Evolutionary conservation across 371 early-diverging fungal genomes (phyloP).

Genomic region (Mucor velutinosus): DNA sequence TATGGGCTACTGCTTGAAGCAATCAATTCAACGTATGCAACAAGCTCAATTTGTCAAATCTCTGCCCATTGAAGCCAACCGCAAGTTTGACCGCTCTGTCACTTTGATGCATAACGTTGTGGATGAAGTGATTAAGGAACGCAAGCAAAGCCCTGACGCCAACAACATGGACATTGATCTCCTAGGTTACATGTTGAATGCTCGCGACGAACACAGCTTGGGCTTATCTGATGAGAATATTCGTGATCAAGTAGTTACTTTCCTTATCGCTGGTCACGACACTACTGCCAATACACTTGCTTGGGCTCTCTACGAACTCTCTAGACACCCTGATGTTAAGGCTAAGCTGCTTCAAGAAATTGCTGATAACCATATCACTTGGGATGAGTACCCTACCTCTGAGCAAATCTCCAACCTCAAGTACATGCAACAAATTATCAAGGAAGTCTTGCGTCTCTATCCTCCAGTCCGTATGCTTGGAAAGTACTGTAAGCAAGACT

Average conservation of each 20-base stretch:
- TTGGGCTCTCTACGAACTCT: constrained; percentile 50
- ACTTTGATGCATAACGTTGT: constrained; percentile 46
- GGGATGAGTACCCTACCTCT: constrained; percentile 37
- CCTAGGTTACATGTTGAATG: constrained; percentile 62
- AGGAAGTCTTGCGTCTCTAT: constrained; percentile 58
- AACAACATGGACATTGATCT: constrained; percentile 49
- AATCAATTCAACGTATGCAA: constrained; percentile 24
- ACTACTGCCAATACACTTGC: constrained; percentile 55
- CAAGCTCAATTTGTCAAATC: constrained; percentile 46
- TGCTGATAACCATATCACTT: constrained; percentile 45
- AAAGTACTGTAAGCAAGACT: constrained; percentile 57
- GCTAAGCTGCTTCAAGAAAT: constrained; percentile 55
- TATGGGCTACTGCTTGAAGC: constrained; percentile 48
- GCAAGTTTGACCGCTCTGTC: constrained; percentile 33
- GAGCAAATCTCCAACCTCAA: constrained; percentile 51
- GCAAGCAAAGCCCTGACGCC: constrained; percentile 41
- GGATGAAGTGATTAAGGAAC: constrained; percentile 38
- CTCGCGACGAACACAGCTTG: constrained; percentile 41
- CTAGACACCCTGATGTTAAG: constrained; percentile 47
- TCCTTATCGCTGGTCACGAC: constrained; percentile 61
- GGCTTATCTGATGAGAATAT: constrained; percentile 53
- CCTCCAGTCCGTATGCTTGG: constrained; percentile 49
- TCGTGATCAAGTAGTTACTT: constrained; percentile 63
- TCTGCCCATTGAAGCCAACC: constrained; percentile 48
- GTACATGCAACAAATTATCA: constrained; percentile 48